Evolutionary conservation across 1,284 basidiomycete genomes (phyloP).

Genomic region (Exobasidium rhododendri): DNA sequence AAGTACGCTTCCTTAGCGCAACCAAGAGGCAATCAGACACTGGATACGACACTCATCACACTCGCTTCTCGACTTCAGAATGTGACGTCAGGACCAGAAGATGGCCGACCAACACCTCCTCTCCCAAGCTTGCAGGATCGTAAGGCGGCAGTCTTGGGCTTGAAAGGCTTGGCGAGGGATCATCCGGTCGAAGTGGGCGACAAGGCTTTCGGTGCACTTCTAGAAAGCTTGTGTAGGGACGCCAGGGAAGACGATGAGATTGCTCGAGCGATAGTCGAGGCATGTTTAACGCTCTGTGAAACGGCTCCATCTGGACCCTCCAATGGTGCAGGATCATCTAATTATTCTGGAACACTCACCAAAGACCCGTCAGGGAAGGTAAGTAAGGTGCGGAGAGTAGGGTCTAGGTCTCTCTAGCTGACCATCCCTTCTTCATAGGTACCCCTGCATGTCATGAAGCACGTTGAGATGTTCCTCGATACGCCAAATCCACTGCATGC

Average conservation of each 20-base stretch:
- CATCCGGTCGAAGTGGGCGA: slow-evolving; percentile 65
- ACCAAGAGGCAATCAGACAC: slow-evolving; percentile 62
- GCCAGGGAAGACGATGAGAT: slow-evolving; percentile 40
- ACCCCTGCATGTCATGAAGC: slow-evolving; percentile 13
- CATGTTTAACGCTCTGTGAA: slow-evolving; percentile 44
- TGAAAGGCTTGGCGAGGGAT: slow-evolving; percentile 87
- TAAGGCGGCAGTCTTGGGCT: slow-evolving; percentile 80
- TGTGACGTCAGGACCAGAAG: slow-evolving; percentile 17
- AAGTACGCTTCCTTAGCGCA: slow-evolving; percentile 50
- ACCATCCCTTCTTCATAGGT: slow-evolving; percentile 13
- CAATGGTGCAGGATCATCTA: not conserved
- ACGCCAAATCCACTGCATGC: slow-evolving; percentile 72
- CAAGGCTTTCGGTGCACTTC: slow-evolving; percentile 39
- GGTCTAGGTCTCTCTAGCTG: not conserved
- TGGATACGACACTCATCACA: slow-evolving; percentile 77
- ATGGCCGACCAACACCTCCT: slow-evolving; percentile 69
- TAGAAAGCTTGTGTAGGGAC: slow-evolving; percentile 32
- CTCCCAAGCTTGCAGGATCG: slow-evolving; percentile 65
- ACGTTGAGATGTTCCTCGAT: slow-evolving; percentile 60
- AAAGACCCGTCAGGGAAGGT: slow-evolving; percentile 13
- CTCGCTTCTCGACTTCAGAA: slow-evolving; percentile 75
- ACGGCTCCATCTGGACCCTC: slow-evolving; percentile 6
- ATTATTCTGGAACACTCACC: not conserved
- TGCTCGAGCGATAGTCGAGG: slow-evolving; percentile 36
- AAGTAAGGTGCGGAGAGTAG: slow-evolving; percentile 8